Base-by-base conservation (phyloP, 805 yeast genomes). In the Ogataea populi-albae region DNA sequence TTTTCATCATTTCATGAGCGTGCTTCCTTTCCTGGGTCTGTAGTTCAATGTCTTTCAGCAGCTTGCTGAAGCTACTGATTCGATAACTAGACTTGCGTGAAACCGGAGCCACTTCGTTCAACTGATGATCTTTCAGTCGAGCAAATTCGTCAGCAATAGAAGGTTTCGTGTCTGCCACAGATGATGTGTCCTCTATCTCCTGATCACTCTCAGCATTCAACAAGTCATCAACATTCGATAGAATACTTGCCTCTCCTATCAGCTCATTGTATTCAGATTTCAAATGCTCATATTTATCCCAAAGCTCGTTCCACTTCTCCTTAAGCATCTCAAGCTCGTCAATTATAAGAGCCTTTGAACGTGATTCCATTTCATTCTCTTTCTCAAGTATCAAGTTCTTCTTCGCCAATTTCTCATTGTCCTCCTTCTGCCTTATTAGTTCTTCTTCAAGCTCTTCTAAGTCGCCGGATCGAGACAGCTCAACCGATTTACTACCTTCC, bases 261-360 rank as follows among this genome's bases (percentile, higher is more conserved):
- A 56, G 28, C 12, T 51, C 56, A 6, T 58, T 60, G 29, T 53
- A 55, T 34, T 57, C 59, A 31, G 40, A 37, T 40, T 57, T 54
- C 14, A 61, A 26, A 14, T 43, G 36, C 17, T 56, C 54, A 35
- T 55, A 54, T 23, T 49, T 55, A 17, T 35, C 40, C 29, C 56
- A 57, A 3, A 60, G 35, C 26, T 60, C 59, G 4, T 34, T 26
- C 32, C 44, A 52, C 35, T 68, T 67, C 34, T 61, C 64, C 29
- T 71, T 65, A 40, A 74, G 57, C 45, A 60, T 57, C 47, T 75
- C 81, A 27, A 75, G 61, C 54, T 75, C 79, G 46, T 74, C 79
- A 31, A 75, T 71, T 34, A 75, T 69, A 30, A 71, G 58, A 39
- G 69, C 61, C 45, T 73, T 73, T 25, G 77, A 72, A 46, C 67